phyloP scores from a whole-genome alignment of 2,329 filamentous ascomycete genomes.

The Epichloe sibirici region DNA sequence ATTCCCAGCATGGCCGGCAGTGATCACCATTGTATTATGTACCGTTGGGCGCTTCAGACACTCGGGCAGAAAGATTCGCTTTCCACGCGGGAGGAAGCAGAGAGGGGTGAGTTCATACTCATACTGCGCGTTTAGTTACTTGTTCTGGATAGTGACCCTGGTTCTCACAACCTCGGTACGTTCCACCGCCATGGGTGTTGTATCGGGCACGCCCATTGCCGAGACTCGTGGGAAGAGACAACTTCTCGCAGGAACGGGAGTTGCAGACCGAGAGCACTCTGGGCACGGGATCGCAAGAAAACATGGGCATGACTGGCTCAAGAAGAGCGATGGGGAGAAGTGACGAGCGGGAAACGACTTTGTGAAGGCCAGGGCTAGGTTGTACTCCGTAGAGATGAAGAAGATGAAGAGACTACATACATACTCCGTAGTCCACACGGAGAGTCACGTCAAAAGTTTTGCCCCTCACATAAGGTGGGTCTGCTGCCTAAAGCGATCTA shows the following conservation, averaged over 20 bases:
- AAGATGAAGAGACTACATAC: background rate
- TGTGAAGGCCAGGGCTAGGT: background rate
- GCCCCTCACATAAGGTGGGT: no score
- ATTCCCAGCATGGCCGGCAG: background rate
- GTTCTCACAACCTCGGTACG: background rate
- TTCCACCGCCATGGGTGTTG: background rate
- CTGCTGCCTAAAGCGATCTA: no score
- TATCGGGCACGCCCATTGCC: background rate
- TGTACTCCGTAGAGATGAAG: background rate
- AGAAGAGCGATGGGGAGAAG: background rate
- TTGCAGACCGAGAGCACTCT: background rate
- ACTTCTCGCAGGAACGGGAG: background rate
- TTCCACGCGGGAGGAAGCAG: background rate
- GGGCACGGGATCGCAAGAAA: background rate
- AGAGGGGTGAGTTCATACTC: background rate
- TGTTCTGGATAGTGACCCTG: background rate
- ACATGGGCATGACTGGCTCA: background rate
- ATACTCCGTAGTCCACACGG: no score
- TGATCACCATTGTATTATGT: background rate
- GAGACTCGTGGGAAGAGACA: background rate
- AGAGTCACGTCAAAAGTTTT: no score
- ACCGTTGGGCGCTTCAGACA: slow-evolving; percentile 1
- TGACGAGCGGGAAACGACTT: background rate
- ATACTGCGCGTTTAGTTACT: no score
- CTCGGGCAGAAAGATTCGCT: background rate